A percentile compares a stretch with the other conserved stretches of the same genome.
Conservation (phyloP, 2,329 filamentous ascomycete genomes). For the Aschersonia sp. region DNA sequence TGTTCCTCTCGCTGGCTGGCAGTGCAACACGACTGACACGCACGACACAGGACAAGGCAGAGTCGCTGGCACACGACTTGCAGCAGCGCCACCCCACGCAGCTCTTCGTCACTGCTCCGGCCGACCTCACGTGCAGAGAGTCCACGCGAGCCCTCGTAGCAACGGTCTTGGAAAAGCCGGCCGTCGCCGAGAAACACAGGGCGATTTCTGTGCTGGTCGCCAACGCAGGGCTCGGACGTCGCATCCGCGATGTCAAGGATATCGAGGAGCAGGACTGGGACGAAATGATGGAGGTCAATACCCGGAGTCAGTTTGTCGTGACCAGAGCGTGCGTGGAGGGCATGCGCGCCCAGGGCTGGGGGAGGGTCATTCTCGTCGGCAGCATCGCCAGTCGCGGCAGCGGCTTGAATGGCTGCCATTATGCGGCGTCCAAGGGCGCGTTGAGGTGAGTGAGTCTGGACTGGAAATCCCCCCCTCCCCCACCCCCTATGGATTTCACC, state of each 20-base stretch:
- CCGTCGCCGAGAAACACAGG: constrained; percentile 1
- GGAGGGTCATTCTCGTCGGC: constrained; percentile 3
- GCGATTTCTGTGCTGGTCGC: constrained; percentile 3
- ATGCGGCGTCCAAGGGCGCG: constrained; percentile 5
- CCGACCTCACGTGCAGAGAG: constrained; percentile 3
- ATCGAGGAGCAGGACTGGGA: constrained; percentile 4
- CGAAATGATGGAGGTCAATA: constrained; percentile 5
- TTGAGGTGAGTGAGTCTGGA: constrained; percentile 1
- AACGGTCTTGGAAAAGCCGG: neutral
- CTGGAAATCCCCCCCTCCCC: no score
- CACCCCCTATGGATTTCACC: no score
- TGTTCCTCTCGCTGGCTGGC: no score
- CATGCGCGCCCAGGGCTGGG: constrained; percentile 4
- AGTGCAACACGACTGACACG: no score
- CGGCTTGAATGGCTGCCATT: constrained; percentile 5
- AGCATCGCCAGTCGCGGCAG: constrained; percentile 4
- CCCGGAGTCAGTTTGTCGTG: constrained; percentile 4
- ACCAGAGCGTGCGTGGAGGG: constrained; percentile 3
- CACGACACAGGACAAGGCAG: constrained; percentile 2
- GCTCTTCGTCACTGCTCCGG: constrained; percentile 1
- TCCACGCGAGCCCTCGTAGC: constrained; percentile 2
- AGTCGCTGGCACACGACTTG: neutral
- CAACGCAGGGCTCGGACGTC: constrained; percentile 4
- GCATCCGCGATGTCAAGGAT: constrained; percentile 2
- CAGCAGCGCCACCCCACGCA: constrained; percentile 1